Conservation (phyloP, 331 rosid species). For the Quercus lobata region DNA sequence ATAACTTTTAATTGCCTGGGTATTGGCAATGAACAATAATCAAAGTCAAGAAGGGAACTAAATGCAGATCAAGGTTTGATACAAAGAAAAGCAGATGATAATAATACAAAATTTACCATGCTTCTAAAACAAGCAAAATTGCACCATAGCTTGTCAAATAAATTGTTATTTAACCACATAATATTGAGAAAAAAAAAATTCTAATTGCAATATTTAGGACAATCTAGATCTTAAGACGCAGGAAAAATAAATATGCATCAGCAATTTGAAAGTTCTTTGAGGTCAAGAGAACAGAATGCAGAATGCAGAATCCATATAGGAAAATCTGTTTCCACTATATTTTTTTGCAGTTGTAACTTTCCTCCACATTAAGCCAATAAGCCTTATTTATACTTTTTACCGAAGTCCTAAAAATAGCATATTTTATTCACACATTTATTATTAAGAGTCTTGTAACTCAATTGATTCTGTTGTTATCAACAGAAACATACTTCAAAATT, state of each 20-base stretch:
- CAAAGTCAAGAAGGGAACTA: slow-evolving; percentile 1
- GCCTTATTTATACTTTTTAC: too few species aligned
- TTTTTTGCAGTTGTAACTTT: background rate
- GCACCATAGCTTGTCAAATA: background rate
- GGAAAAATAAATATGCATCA: background rate
- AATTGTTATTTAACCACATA: background rate
- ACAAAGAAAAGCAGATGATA: background rate
- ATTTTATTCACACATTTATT: too few species aligned
- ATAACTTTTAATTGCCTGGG: background rate
- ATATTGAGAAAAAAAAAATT: too few species aligned
- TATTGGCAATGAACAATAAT: background rate
- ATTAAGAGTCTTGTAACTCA: accelerated
- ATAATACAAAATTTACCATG: too few species aligned
- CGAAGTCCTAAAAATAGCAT: too few species aligned
- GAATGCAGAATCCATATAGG: background rate
- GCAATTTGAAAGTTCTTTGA: background rate
- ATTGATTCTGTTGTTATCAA: accelerated
- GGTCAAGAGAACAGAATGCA: background rate
- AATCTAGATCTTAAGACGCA: background rate
- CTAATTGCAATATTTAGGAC: too few species aligned
- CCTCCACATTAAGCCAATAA: background rate
- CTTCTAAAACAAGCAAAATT: background rate
- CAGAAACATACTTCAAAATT: too few species aligned
- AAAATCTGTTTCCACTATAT: background rate
- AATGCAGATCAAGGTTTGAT: background rate